Conservation (phyloP, 805 yeast genomes). For the Suhomyces prunicola region DNA sequence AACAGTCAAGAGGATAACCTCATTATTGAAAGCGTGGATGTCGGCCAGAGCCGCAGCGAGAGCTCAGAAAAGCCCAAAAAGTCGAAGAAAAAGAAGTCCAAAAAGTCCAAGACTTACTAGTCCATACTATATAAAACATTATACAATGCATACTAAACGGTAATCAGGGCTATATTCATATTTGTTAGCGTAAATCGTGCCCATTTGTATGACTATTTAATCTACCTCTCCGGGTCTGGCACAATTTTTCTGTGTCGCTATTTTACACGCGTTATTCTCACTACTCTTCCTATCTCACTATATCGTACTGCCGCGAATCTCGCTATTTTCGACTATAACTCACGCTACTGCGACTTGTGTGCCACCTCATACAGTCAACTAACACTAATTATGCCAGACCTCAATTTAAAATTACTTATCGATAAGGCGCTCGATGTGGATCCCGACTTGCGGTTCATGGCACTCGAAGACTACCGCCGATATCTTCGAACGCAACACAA, state of each 20-base stretch:
- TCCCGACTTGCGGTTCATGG: conserved; percentile 84
- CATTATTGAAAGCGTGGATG: conserved; percentile 9
- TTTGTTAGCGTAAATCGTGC: neutral
- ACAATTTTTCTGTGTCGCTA: neutral
- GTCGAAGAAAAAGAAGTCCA: conserved; percentile 5
- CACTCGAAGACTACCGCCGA: conserved; percentile 66
- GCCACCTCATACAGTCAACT: neutral
- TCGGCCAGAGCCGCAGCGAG: conserved; percentile 1
- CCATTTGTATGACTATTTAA: neutral
- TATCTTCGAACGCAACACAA: conserved; percentile 17
- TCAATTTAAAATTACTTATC: conserved; percentile 28
- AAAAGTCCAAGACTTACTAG: conserved; percentile 7
- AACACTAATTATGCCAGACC: conserved; percentile 17
- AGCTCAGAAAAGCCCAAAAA: conserved; percentile 8
- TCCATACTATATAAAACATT: neutral
- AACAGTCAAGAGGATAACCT: conserved; percentile 6
- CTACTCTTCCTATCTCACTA: neutral
- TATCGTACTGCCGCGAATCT: neutral
- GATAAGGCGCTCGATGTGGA: conserved; percentile 62
- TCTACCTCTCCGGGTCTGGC: neutral
- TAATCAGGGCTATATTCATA: neutral
- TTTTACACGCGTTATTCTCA: neutral
- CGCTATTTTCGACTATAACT: neutral
- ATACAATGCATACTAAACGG: neutral
- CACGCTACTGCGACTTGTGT: neutral